These are phyloP conservation scores for Akebia trifoliata DNA, from an alignment of 164 flowering plant genomes.

Conservation along the genomic window DNA sequence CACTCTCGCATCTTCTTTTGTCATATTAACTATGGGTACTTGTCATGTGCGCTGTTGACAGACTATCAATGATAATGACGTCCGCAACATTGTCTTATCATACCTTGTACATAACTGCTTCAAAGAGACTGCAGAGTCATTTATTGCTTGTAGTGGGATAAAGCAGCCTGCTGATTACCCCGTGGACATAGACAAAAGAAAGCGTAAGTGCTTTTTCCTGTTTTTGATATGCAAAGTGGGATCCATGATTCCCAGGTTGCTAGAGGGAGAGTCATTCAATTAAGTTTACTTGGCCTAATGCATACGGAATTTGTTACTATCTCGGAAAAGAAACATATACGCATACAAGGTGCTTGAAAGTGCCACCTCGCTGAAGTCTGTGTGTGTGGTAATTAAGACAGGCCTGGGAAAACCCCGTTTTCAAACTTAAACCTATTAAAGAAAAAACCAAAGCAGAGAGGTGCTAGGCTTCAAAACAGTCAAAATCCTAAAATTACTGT, in stretches of 20 bases:
- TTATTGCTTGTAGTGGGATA: slow-evolving; percentile 61
- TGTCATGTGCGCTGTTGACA: slow-evolving; percentile 24
- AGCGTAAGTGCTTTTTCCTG: slow-evolving; percentile 44
- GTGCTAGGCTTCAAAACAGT: too few relatives aligned
- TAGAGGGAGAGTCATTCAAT: background rate
- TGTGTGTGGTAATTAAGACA: too few relatives aligned
- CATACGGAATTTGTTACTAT: too few relatives aligned
- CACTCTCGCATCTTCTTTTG: background rate
- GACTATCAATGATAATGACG: slow-evolving; percentile 63
- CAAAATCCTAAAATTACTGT: too few relatives aligned
- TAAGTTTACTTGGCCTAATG: background rate
- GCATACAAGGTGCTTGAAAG: too few relatives aligned
- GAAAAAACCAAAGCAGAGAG: too few relatives aligned
- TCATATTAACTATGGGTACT: background rate
- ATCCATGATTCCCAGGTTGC: background rate
- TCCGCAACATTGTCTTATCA: slow-evolving; percentile 66
- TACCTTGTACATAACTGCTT: slow-evolving; percentile 89
- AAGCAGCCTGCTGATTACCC: slow-evolving; percentile 57
- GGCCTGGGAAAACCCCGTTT: too few relatives aligned
- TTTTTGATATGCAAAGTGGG: background rate
- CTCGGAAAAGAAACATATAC: too few relatives aligned
- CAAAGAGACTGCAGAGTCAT: slow-evolving; percentile 80
- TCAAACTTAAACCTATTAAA: too few relatives aligned
- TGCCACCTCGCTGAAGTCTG: too few relatives aligned
- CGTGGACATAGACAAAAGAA: slow-evolving; percentile 86